Evolutionary conservation across 1,139 yeast genomes (phyloP).

Genomic region (Zygosaccharomyces sapae): DNA sequence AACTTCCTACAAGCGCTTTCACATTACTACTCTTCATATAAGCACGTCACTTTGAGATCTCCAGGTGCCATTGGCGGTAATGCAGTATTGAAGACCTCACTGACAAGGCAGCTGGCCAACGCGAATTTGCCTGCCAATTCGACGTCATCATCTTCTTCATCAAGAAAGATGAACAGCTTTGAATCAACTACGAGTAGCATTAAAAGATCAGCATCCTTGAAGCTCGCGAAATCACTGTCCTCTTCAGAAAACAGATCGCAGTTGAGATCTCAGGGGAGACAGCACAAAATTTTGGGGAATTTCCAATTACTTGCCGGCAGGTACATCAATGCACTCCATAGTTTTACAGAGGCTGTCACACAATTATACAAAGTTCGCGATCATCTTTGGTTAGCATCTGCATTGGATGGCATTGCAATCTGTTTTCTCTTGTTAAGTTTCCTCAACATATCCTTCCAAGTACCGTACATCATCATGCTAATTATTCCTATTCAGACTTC

Average conservation of each 20-base stretch:
- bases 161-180: slow-evolving; percentile 23
- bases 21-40: slow-evolving; percentile 63
- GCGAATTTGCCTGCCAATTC: slow-evolving; percentile 13
- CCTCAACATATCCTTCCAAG: slow-evolving; percentile 54
- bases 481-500: slow-evolving; percentile 32
- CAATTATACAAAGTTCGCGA: slow-evolving; percentile 64
- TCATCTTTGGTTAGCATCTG: slow-evolving; percentile 81
- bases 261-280: slow-evolving; percentile 64
- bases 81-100: slow-evolving; percentile 37
- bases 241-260: slow-evolving; percentile 49
- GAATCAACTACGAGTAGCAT: slow-evolving; percentile 25
- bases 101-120: slow-evolving; percentile 21
- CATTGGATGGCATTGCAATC: slow-evolving; percentile 75
- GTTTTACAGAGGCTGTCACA: slow-evolving; percentile 67
- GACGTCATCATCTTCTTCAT: slow-evolving; percentile 12
- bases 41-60: slow-evolving; percentile 66
- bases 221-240: slow-evolving; percentile 33
- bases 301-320: slow-evolving; percentile 78
- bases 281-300: slow-evolving; percentile 69
- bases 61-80: slow-evolving; percentile 63
- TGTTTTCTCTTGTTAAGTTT: slow-evolving; percentile 59
- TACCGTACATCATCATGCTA: slow-evolving; percentile 48
- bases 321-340: slow-evolving; percentile 61
- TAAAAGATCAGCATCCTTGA: slow-evolving; percentile 30
- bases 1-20: slow-evolving; percentile 62